A percentile compares a stretch with the other conserved stretches of the same genome.
These are phyloP conservation scores for Tulasnella sp. DNA, from an alignment of 768 basidiomycete species.

Conservation along the genomic window DNA sequence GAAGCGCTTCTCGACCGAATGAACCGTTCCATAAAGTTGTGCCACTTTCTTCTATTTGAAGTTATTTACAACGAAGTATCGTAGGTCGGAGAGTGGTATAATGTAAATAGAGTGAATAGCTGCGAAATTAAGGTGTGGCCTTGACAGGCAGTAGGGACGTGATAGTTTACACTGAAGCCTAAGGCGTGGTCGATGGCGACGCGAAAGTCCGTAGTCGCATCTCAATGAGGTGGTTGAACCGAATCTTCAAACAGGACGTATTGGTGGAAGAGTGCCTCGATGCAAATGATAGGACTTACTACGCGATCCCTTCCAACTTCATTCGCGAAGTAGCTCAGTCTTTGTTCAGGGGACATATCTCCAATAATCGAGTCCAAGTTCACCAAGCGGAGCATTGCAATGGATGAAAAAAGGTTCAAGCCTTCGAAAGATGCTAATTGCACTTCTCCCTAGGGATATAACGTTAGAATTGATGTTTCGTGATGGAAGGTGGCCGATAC, in stretches of 20 bases:
- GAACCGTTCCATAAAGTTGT: no score
- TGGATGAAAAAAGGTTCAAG: conserved; percentile 64
- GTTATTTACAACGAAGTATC: no score
- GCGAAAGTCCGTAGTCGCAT: not conserved
- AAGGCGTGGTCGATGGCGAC: not conserved
- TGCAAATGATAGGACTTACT: conserved; percentile 36
- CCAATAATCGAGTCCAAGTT: conserved; percentile 50
- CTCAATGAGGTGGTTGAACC: conserved; percentile 5
- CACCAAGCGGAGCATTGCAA: conserved; percentile 51
- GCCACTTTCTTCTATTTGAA: no score
- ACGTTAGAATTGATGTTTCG: conserved; percentile 13
- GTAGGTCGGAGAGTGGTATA: no score
- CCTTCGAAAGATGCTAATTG: conserved; percentile 48
- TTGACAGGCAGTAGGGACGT: no score
- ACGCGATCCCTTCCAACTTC: conserved; percentile 46
- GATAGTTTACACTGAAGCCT: not conserved
- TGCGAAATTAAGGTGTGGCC: no score
- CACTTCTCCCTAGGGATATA: conserved; percentile 46
- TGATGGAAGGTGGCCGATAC: conserved; percentile 29
- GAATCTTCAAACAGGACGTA: not conserved
- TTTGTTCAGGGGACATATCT: conserved; percentile 38
- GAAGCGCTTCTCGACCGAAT: no score
- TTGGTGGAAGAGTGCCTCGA: not conserved
- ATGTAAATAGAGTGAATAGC: no score
- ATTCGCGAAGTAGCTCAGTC: conserved; percentile 40